Conservation (phyloP, 345 rosid species). For the Rhodamnia argentea region DNA sequence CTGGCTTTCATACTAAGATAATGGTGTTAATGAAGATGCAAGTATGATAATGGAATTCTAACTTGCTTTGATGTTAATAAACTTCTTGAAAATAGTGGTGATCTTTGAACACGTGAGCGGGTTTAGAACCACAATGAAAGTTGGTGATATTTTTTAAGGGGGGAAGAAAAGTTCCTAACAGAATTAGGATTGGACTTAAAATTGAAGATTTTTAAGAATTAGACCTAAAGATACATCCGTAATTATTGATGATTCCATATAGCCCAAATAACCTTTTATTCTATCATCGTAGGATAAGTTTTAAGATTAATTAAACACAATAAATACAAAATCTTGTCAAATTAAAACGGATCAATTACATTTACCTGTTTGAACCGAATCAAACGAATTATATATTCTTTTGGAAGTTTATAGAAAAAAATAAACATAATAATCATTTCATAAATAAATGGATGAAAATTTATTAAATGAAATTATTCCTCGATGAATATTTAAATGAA, state of each 20-base stretch:
- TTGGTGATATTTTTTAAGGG: fast-evolving
- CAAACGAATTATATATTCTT: neutral
- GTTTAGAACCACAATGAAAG: neutral
- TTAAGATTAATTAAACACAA: neutral
- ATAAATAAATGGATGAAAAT: neutral
- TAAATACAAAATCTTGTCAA: neutral
- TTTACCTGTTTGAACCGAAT: neutral
- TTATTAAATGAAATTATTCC: neutral
- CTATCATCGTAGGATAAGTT: neutral
- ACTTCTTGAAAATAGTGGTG: fast-evolving
- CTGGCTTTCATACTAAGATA: fast-evolving
- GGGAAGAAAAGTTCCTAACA: neutral
- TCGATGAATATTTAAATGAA: neutral
- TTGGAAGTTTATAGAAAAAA: neutral
- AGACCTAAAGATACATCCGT: fast-evolving
- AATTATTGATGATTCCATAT: fast-evolving
- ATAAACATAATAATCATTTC: neutral
- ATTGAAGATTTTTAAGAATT: neutral
- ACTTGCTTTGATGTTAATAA: neutral
- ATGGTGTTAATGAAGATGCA: neutral
- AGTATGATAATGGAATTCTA: neutral
- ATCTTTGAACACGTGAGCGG: fast-evolving
- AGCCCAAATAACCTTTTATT: neutral
- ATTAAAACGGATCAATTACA: neutral
- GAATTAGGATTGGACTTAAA: fast-evolving